Base-by-base conservation (phyloP, 176 grass and related monocot species). In the Saccharum officinarum region DNA sequence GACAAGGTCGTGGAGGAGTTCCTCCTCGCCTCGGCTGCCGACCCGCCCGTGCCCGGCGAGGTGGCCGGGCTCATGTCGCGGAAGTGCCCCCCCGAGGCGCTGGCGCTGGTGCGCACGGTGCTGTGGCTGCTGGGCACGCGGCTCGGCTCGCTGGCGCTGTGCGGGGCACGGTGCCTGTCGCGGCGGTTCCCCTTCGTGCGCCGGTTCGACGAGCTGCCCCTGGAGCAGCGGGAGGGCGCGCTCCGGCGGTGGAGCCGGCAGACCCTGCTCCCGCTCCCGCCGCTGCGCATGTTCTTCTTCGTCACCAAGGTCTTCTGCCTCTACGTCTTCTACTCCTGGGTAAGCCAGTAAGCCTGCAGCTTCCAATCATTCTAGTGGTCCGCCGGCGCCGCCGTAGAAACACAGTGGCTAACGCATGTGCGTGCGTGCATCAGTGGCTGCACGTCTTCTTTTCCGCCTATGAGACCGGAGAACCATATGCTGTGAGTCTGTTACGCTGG, bases 321-420 rank as follows among this genome's bases (percentile, higher is more conserved):
- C 72, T 88, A 77, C 87, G 80, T 80, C 89, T 98, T 98, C 89
- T 98, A 93, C 92, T 87, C 93, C 12, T 30, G 77, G 93, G 95
- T 98, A 90, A 81, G 50, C 45, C 6, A 12, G 44, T 28, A 22
- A 42, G 63, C 26, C 33, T 18, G 15, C 64, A 40, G 22, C 36
- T 8, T 10, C 34, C 34, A 38, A 4, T 38, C 37, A 12, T 40
- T 40, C 65, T 1, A 3, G 30, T 67, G 30, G 65, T 72, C 69
- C 69, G 22, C 4, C 15, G 14, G 49, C 4, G 13, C 40, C 22
- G n/a, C 40, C 18, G 67, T 70, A n/a, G 37, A 70, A 70, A 17
- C 0, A 28, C 28, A 28, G 28, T 28, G 54, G 39, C 39, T 40
- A 40, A 28, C 6, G 38, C 63, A 42, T 20, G 37, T 45, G 37